Evolutionary conservation across 495 filamentous ascomycete genomes (phyloP).

Genomic region (Durotheca rogersii): DNA sequence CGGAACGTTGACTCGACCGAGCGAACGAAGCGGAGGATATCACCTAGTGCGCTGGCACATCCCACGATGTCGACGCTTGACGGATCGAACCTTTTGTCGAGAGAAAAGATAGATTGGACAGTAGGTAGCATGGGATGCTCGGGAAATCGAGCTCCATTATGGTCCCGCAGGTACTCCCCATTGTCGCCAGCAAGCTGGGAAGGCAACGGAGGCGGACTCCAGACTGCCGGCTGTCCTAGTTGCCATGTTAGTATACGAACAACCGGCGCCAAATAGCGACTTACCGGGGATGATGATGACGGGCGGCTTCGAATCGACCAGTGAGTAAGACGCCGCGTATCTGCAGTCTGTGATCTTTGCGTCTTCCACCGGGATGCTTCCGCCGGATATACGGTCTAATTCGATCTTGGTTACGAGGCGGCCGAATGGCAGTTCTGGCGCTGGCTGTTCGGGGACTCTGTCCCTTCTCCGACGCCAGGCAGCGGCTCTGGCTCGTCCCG

Average conservation of each 20-base stretch:
- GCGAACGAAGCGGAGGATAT: slow-evolving; percentile 54
- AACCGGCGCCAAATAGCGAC: slow-evolving; percentile 6
- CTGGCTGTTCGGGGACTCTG: background rate
- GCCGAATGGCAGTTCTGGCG: slow-evolving; percentile 11
- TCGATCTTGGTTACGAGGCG: slow-evolving; percentile 21
- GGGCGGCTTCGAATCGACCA: slow-evolving; percentile 41
- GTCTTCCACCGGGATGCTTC: background rate
- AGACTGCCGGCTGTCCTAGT: slow-evolving; percentile 57
- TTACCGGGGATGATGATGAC: slow-evolving; percentile 57
- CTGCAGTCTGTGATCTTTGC: slow-evolving; percentile 33
- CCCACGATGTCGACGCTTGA: slow-evolving; percentile 59
- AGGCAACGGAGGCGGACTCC: slow-evolving; percentile 52
- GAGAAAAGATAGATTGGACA: slow-evolving; percentile 43
- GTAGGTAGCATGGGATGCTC: slow-evolving; percentile 60
- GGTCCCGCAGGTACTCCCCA: slow-evolving; percentile 60
- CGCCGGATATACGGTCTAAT: background rate
- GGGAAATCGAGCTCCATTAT: slow-evolving; percentile 60
- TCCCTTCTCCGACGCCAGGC: background rate
- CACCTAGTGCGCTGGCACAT: slow-evolving; percentile 62
- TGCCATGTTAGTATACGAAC: slow-evolving; percentile 3
- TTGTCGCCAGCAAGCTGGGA: slow-evolving; percentile 49
- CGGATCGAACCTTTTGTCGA: slow-evolving; percentile 28
- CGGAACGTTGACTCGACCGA: slow-evolving; percentile 51
- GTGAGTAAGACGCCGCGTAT: slow-evolving; percentile 58
- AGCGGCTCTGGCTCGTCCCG: background rate